phyloP scores from a whole-genome alignment of 1,139 yeast species.

The Debaryomyces nepalensis region DNA sequence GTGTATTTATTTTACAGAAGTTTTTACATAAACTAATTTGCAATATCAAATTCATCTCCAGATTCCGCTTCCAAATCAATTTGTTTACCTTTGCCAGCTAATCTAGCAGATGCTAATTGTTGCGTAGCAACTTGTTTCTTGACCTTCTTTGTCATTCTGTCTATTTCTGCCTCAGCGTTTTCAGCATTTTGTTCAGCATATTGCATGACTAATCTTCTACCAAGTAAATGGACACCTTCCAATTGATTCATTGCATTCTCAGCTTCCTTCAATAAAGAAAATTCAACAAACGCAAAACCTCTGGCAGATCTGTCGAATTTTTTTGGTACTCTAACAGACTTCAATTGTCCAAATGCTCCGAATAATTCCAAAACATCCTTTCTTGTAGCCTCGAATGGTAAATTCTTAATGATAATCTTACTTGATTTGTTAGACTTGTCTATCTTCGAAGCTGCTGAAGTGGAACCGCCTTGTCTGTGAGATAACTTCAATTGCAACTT shows the following conservation, averaged over 20 bases:
- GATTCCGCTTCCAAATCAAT: conserved; percentile 66
- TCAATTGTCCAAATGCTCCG: conserved; percentile 91
- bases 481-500: conserved; percentile 86
- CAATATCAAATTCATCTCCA: conserved; percentile 28
- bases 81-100: conserved; percentile 75
- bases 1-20: conserved; percentile 7
- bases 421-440: conserved; percentile 50
- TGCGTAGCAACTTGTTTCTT: conserved; percentile 79
- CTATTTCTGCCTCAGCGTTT: conserved; percentile 89
- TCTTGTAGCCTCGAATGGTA: conserved; percentile 95
- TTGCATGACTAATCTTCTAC: conserved; percentile 95
- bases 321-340: conserved; percentile 94
- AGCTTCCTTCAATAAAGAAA: conserved; percentile 85
- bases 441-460: conserved; percentile 28
- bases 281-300: conserved; percentile 98
- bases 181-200: conserved; percentile 83
- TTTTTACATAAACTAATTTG: conserved; percentile 1
- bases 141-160: conserved; percentile 85
- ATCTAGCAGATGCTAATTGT: conserved; percentile 72
- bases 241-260: conserved; percentile 94
- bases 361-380: conserved; percentile 89
- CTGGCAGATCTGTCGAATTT: conserved; percentile 94
- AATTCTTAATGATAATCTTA: conserved; percentile 91
- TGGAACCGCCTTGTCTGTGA: conserved; percentile 59
- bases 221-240: conserved; percentile 94